These are phyloP conservation scores for Diplocarpon mali DNA, from an alignment of 2,329 filamentous ascomycete species.

Conservation along the genomic window DNA sequence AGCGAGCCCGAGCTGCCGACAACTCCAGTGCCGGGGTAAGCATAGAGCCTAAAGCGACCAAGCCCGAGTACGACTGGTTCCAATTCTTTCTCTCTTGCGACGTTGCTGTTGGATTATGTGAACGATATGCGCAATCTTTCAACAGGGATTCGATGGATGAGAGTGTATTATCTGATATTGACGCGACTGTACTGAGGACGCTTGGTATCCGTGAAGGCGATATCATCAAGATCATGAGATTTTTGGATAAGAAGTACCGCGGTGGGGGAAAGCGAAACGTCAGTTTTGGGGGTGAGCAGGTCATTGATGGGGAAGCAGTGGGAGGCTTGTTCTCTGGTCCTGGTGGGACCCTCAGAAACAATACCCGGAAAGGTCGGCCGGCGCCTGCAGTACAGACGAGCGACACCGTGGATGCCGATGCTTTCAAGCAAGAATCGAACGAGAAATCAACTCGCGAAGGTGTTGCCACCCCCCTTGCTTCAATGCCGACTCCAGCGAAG, in stretches of 20 bases:
- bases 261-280: slow-evolving; percentile 48
- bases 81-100: slow-evolving; percentile 94
- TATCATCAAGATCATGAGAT: slow-evolving; percentile 89
- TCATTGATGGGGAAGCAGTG: slow-evolving; percentile 43
- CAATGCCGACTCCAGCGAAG: slow-evolving; percentile 31
- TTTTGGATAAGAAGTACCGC: slow-evolving; percentile 68
- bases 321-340: slow-evolving; percentile 84
- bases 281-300: slow-evolving; percentile 42
- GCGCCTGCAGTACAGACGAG: slow-evolving; percentile 76
- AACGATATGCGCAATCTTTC: slow-evolving; percentile 87
- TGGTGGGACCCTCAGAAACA: slow-evolving; percentile 83
- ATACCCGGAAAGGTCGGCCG: slow-evolving; percentile 84
- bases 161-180: slow-evolving; percentile 81
- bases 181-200: slow-evolving; percentile 69
- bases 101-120: slow-evolving; percentile 84
- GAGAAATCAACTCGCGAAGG: slow-evolving; percentile 33
- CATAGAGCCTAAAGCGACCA: slow-evolving; percentile 43
- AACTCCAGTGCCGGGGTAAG: slow-evolving; percentile 43
- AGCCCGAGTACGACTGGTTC: slow-evolving; percentile 92
- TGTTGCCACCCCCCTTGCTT: slow-evolving; percentile 36
- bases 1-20: slow-evolving; percentile 20
- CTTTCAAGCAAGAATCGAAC: slow-evolving; percentile 50
- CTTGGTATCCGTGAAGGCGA: slow-evolving; percentile 93
- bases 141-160: slow-evolving; percentile 90
- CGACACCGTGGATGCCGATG: slow-evolving; percentile 79